Evolutionary conservation across 495 filamentous ascomycete genomes (phyloP), one percentile per base, ranked within the genome.

Genomic region (Penicillium bovifimosum): DNA sequence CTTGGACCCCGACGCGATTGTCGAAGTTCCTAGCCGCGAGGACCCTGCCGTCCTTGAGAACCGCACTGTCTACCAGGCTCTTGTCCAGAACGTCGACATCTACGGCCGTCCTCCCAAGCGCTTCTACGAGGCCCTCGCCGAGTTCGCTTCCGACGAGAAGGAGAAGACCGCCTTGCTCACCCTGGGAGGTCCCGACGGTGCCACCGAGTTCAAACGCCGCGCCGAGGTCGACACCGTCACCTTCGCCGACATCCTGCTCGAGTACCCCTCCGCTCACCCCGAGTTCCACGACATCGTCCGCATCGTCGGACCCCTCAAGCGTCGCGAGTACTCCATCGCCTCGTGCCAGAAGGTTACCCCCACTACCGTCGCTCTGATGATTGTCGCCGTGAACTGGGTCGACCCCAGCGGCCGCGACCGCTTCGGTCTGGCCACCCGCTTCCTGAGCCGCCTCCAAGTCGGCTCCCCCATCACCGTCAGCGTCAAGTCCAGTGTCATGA

Each of bases 401-500:
- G 91, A 95, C 70, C 80, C 87, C 47, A 80, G 82, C 58, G 91
- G 95, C 67, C 86, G 92, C 56, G 86, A 91, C 47, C 87, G 93
- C 60, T 90, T 91, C 66, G 93, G 93, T 47, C 90, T 92, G 68
- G 90, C 95, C 8, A 96, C 93, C 10, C 83, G 86, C 38, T 96
- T 91, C 74, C 83, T 98, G 44, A 85, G 84, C 68, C 61, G 74
- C 35, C 82, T 98, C 26, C 76, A 76, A 10, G 71, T 85, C 32
- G 93, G 95, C 40, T 75, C 86, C 9, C 74, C 86, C 10, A 78
- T 97, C 53, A 95, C 90, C 8, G 95, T 87, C 41, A 92, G 87
- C 41, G 87, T 97, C 71, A 98, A 98, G 73, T 90, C 95, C 9
- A 96, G 90, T 42, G 93, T 98, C 56, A 91, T 96, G 93, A 98